Conservation (phyloP, 805 yeast species). For the Candida insectorum region DNA sequence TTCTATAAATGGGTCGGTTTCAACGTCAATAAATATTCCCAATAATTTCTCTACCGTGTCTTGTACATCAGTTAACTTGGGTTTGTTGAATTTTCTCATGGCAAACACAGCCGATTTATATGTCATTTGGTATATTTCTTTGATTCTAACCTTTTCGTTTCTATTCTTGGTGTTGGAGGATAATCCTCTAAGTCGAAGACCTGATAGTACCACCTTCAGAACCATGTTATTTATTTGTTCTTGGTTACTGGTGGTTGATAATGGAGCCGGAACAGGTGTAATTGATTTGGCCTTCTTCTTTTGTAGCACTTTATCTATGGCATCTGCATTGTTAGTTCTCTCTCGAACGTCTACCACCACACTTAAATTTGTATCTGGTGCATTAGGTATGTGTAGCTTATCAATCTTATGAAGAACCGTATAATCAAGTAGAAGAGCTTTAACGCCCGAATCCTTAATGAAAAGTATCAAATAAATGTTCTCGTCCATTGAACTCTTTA, state of each 20-base stretch:
- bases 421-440: slow-evolving; percentile 9
- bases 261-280: slow-evolving; percentile 10
- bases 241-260: slow-evolving; percentile 12
- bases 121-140: slow-evolving; percentile 42
- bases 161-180: slow-evolving; percentile 16
- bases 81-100: slow-evolving; percentile 27
- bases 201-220: slow-evolving; percentile 35
- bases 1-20: slow-evolving; percentile 6
- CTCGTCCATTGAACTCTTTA: slow-evolving; percentile 6
- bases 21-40: slow-evolving; percentile 32
- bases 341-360: slow-evolving; percentile 8
- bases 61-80: slow-evolving; percentile 29
- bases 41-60: slow-evolving; percentile 38
- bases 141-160: slow-evolving; percentile 33
- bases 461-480: slow-evolving; percentile 10
- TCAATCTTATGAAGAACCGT: slow-evolving; percentile 2
- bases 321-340: slow-evolving; percentile 13
- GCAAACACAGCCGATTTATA: slow-evolving; percentile 36
- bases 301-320: slow-evolving; percentile 35
- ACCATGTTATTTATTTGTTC: slow-evolving; percentile 25
- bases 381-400: not conserved
- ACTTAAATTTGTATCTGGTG: not conserved
- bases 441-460: slow-evolving; percentile 7
- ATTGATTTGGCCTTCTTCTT: slow-evolving; percentile 15
- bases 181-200: slow-evolving; percentile 39